These are phyloP conservation scores for Spergularia azorica DNA, from an alignment of 179 eudicot genomes.

Conservation along the genomic window DNA sequence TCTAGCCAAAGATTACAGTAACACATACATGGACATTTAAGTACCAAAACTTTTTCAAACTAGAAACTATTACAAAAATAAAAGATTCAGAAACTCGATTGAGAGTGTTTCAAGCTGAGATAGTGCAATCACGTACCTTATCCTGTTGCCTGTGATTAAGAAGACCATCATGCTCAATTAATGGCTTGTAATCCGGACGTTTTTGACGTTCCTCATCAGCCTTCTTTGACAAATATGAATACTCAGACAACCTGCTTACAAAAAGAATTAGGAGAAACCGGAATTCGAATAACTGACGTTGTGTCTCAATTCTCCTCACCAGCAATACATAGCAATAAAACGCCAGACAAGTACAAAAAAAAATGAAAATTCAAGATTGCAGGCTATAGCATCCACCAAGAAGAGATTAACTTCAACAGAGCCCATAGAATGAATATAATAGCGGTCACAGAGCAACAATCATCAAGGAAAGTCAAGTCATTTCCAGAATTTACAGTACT, in stretches of 20 bases:
- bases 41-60: neutral
- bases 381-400: neutral
- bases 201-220: slow-evolving; percentile 77
- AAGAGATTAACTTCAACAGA: neutral
- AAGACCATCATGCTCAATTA: slow-evolving; percentile 83
- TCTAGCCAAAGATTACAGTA: neutral
- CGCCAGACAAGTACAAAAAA: neutral
- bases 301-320: too few species aligned
- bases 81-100: slow-evolving; percentile 2
- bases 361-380: neutral
- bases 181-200: slow-evolving; percentile 65
- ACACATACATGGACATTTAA: neutral
- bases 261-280: neutral
- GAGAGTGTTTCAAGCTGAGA: slow-evolving; percentile 15
- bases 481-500: neutral
- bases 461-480: neutral
- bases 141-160: slow-evolving; percentile 52
- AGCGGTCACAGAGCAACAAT: neutral
- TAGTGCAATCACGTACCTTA: slow-evolving; percentile 43
- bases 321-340: too few species aligned
- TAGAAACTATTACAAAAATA: too few species aligned
- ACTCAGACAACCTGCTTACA: slow-evolving; percentile 61
- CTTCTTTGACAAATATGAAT: slow-evolving; percentile 49
- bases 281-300: too few species aligned
- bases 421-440: neutral